These are phyloP conservation scores for Calonectria honghensis DNA, from an alignment of 2,329 filamentous ascomycete genomes.

Conservation along the genomic window DNA sequence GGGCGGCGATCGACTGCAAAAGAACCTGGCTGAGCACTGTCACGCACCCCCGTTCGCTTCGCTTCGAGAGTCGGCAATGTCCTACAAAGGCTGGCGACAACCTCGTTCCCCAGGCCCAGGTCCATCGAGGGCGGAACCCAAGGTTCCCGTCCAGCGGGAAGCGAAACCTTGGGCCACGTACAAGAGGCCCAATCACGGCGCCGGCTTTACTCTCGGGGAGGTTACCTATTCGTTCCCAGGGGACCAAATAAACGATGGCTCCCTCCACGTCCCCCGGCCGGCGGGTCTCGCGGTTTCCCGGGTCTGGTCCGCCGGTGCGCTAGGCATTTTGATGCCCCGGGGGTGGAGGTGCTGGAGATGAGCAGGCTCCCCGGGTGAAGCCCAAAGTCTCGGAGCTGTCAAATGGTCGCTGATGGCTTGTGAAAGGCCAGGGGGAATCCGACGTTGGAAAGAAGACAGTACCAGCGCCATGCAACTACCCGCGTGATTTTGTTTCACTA, in stretches of 20 bases:
- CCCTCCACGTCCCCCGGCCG: neutral
- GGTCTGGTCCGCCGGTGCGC: constrained; percentile 43
- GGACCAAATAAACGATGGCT: constrained; percentile 30
- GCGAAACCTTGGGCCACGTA: constrained; percentile 31
- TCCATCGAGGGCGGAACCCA: constrained; percentile 32
- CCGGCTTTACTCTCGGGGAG: constrained; percentile 38
- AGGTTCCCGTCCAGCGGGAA: constrained; percentile 31
- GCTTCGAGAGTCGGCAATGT: neutral
- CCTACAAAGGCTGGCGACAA: neutral
- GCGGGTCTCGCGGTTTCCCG: constrained; percentile 42
- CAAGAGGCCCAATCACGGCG: constrained; percentile 46
- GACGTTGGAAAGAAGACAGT: constrained; percentile 29
- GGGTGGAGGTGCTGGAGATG: neutral
- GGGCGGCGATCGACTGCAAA: constrained; percentile 16
- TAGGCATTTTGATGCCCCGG: constrained; percentile 30
- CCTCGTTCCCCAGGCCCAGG: constrained; percentile 14
- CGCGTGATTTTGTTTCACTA: constrained; percentile 36
- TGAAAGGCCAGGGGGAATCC: constrained; percentile 37
- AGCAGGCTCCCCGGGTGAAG: constrained; percentile 28
- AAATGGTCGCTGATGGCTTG: constrained; percentile 30
- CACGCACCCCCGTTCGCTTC: constrained; percentile 28
- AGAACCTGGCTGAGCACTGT: constrained; percentile 5
- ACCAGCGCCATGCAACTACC: constrained; percentile 37
- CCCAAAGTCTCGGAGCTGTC: constrained; percentile 43
- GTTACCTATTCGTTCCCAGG: constrained; percentile 47